A percentile compares a stretch with the other conserved stretches of the same genome.
Conservation (phyloP, 371 early-diverging fungal genomes). For the Mortierella sp. region DNA sequence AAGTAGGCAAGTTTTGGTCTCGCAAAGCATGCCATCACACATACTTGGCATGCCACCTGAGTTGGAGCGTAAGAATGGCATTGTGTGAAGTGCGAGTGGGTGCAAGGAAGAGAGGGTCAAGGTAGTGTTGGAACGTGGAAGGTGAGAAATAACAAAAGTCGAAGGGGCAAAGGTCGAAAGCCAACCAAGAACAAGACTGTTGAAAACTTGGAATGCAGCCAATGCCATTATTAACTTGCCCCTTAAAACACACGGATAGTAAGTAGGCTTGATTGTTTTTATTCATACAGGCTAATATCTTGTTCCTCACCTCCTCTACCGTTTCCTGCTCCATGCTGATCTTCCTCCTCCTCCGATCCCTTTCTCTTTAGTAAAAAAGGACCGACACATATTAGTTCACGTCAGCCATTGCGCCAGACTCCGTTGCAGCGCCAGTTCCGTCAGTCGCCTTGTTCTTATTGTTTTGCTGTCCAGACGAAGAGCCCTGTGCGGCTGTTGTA, state of each 20-base stretch:
- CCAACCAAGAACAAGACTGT: too few species aligned
- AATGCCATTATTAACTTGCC: too few species aligned
- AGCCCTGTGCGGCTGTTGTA: slow-evolving; percentile 36
- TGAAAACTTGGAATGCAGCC: too few species aligned
- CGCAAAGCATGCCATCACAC: not conserved
- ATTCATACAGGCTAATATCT: not conserved
- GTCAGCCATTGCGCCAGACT: slow-evolving; percentile 57
- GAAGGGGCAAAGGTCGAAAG: not conserved
- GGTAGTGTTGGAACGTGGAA: not conserved
- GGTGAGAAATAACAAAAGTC: not conserved
- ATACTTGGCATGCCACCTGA: slow-evolving; percentile 18
- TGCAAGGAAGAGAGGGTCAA: not conserved
- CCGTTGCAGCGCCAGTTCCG: slow-evolving; percentile 28
- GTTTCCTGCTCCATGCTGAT: not conserved
- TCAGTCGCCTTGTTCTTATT: slow-evolving; percentile 34
- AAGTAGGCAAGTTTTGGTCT: not conserved
- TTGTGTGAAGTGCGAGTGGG: not conserved
- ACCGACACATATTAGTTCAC: slow-evolving; percentile 25
- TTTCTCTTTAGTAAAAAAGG: not conserved
- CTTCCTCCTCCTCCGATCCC: not conserved
- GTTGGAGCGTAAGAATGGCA: slow-evolving; percentile 21
- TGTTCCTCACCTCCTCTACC: not conserved
- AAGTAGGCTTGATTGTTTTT: not conserved
- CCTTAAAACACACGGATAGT: not conserved
- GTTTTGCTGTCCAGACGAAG: slow-evolving; percentile 54